Evolutionary conservation across 2,329 filamentous ascomycete genomes (phyloP), one percentile per base, ranked within the genome.

Genomic region (Bipolaris zeicola): DNA sequence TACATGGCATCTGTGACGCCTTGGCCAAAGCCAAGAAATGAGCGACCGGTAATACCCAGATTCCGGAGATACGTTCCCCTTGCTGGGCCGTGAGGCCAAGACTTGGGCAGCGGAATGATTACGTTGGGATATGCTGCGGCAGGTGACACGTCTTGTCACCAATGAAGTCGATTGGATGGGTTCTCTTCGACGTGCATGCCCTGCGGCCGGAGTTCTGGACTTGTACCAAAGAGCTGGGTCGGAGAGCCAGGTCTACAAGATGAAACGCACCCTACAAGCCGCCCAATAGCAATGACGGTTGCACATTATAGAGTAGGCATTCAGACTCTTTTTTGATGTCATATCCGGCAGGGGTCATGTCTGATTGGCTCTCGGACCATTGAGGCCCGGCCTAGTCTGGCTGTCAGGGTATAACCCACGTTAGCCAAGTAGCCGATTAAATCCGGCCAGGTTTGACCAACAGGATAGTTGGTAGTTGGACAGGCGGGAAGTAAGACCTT

Each of bases 1-100:
- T 37, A 48, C 45, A 48, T 48, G 45, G 45, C 37, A 38, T 13
- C 33, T 48, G 45, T 38, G 10, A 48, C 45, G 37, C 5, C 22
- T 37, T 48, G 45, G 45, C 45, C 13, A 16, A 26, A 8, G 45
- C 34, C 45, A 48, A 48, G 45, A 36, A 14, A 20, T 11, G 45
- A 6, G 33, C 20, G 20, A 34, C 13, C 38, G 45, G 33, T 38
- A 16, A 24, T 37, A 24, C 14, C 33, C 22, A 26, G 33, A 18
- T 38, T 36, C 14, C 20, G 45, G 33, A 37, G n/a, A 16, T 16
- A 6, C 26, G 5, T 37, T 24, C n/a, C 22, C 20, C 33, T 36
- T n/a, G 31, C 33, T 18, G 42, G 6, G 42, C 24, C 20, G 24
- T 45, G 42, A 20, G 22, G 45, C 45, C 33, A 48, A 48, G 45